Base-by-base conservation (phyloP, 2,329 filamentous ascomycete genomes). In the Claviceps maximensis region DNA sequence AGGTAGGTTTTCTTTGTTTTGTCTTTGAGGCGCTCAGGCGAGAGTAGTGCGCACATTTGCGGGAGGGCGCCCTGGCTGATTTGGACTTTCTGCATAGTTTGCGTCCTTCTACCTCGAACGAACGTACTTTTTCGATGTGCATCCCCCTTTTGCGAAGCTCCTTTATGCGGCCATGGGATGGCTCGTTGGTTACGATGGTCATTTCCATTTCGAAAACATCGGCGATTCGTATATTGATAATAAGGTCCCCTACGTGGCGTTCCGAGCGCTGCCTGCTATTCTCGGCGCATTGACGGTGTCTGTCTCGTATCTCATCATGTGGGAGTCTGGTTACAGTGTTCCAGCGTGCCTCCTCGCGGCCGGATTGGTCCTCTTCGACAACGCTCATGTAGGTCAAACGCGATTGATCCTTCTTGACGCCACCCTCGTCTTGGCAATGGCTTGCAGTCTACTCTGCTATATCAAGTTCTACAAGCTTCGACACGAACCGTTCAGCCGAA, bases 41-140 rank as follows among this genome's bases (percentile, higher is more conserved):
- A n/a, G n/a, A n/a, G n/a, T n/a, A n/a, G n/a, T n/a, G n/a, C n/a
- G n/a, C n/a, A n/a, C n/a, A n/a, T n/a, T n/a, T n/a, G n/a, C n/a
- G n/a, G n/a, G n/a, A n/a, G 33, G 44, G n/a, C 10, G n/a, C 29
- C 54, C 21, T 47, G 9, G n/a, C 50, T 41, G 13, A 47, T 40
- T 53, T 27, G 9, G 9, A 23, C 23, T 33, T 33, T 21, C 33
- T 15, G 46, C 29, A 12, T 61, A 86, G 82, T 86, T 86, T 65
- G 82, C 82, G 53, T 86, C 82, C 10, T 85, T 82, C 67, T 98
- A 98, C 69, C 84, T 98, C 62, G 85, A 96, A 73, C 86, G 89
- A 63, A 96, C 89, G 57, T 98, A 97, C 76, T 98, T 98, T 78
- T 98, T 98, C 82, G 93, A 98, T 74, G 93, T 98, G 53, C 93